phyloP scores from a whole-genome alignment of 129 eudicot species.

The Kitagawia praeruptora region DNA sequence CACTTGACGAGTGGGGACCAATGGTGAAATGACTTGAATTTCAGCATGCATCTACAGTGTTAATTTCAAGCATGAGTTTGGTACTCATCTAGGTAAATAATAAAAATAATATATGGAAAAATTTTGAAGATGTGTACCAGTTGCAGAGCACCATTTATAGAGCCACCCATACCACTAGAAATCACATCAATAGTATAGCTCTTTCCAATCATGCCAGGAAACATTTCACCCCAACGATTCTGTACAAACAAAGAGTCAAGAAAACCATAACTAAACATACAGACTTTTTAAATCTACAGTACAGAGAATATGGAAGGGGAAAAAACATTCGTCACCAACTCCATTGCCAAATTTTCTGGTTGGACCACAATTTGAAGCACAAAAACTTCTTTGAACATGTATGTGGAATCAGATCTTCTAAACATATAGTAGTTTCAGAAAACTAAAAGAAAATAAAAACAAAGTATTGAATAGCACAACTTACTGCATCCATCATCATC shows the following conservation, averaged over 20 bases:
- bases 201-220: constrained; percentile 49
- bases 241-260: constrained; percentile 15
- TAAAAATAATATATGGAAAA: background rate
- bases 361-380: background rate
- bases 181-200: constrained; percentile 40
- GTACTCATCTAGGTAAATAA: background rate
- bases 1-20: constrained; percentile 60
- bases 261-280: background rate
- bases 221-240: constrained; percentile 63
- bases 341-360: background rate
- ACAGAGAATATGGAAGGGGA: background rate
- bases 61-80: constrained; percentile 1
- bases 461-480: constrained; percentile 9
- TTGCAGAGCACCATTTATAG: constrained; percentile 51
- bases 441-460: background rate
- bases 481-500: constrained; percentile 52
- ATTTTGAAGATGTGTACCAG: constrained; percentile 32
- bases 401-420: too few relatives aligned
- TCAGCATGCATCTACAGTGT: constrained; percentile 69
- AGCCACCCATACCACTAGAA: constrained; percentile 40
- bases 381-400: background rate
- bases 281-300: background rate
- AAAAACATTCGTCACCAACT: background rate
- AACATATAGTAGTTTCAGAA: background rate
- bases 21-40: constrained; percentile 60